Percentiles rank a stretch among this genome's conserved stretches.
Evolutionary conservation across 495 filamentous ascomycete genomes (phyloP).

Genomic region (Penicillium verhagenii): DNA sequence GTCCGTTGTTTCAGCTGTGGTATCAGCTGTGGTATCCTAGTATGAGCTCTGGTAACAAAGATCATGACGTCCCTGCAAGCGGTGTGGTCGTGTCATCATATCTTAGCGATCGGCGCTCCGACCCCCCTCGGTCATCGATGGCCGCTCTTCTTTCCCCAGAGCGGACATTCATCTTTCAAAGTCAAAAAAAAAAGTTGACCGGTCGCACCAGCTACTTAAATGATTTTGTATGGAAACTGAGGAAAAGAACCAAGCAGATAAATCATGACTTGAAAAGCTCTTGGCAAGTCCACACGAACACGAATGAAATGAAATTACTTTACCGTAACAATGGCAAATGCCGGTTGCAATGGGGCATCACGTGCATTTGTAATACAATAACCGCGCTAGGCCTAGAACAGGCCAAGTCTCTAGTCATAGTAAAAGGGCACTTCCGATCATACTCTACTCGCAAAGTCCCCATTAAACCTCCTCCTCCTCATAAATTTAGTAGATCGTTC

Average conservation of each 20-base stretch:
- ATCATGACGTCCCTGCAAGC: conserved; percentile 7
- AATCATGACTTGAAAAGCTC: too few species aligned
- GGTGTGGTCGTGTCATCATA: conserved; percentile 7
- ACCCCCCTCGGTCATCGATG: conserved; percentile 1
- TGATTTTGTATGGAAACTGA: neutral
- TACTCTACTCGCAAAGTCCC: neutral
- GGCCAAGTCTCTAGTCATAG: conserved; percentile 1
- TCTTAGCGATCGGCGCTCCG: conserved; percentile 1
- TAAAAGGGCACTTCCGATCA: conserved; percentile 1
- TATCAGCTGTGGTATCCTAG: too few species aligned
- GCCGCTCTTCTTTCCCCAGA: neutral
- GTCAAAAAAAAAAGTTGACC: too few species aligned
- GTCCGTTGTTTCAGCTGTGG: neutral
- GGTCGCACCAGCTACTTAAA: neutral
- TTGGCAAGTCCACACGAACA: too few species aligned
- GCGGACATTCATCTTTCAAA: neutral
- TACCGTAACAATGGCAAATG: neutral
- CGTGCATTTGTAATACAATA: conserved; percentile 25
- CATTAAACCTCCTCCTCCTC: neutral
- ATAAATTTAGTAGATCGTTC: neutral
- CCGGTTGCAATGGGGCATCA: conserved; percentile 7
- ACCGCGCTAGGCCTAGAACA: conserved; percentile 24
- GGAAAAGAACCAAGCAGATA: too few species aligned
- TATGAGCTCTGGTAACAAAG: too few species aligned
- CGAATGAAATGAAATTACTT: too few species aligned